A percentile compares a stretch with the other conserved stretches of the same genome.
phyloP scores from a whole-genome alignment of 139 green algal species.

The Picochlorum sp. region DNA sequence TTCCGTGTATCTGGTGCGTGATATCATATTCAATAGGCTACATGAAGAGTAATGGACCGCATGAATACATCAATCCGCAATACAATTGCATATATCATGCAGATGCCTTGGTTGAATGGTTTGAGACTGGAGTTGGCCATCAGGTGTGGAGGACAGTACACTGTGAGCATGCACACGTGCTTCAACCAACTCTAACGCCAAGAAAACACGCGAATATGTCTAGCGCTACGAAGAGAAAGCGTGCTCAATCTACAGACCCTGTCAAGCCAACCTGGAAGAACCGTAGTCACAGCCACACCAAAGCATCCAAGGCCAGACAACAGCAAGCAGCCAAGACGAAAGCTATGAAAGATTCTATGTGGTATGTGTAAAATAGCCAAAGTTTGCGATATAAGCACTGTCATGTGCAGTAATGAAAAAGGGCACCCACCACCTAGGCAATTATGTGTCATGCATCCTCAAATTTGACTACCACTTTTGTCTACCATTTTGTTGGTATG shows the following conservation, averaged over 20 bases:
- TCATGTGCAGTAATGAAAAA: neutral
- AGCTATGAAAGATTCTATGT: slow-evolving; percentile 5
- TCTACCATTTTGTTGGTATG: slow-evolving; percentile 4
- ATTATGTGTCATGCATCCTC: slow-evolving; percentile 7
- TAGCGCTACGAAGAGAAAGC: neutral
- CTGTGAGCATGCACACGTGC: neutral
- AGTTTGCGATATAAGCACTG: slow-evolving; percentile 1
- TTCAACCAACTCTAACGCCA: neutral
- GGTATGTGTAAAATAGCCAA: slow-evolving; percentile 1
- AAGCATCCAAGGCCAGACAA: slow-evolving; percentile 3
- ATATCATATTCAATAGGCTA: neutral
- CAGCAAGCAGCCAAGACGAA: neutral
- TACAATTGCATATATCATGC: slow-evolving; percentile 2
- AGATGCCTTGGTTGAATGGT: slow-evolving; percentile 6
- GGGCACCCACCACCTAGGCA: neutral
- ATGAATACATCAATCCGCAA: neutral
- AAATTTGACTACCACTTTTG: slow-evolving; percentile 5
- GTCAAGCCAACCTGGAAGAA: neutral
- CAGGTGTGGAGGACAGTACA: slow-evolving; percentile 1
- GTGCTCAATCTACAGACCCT: neutral
- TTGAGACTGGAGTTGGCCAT: neutral
- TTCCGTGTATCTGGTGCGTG: neutral
- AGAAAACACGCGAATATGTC: neutral
- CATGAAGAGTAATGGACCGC: neutral
- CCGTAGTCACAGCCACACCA: neutral